phyloP scores from a whole-genome alignment of 371 early-diverging fungal species.

The Apophysomyces trapeziformis region DNA sequence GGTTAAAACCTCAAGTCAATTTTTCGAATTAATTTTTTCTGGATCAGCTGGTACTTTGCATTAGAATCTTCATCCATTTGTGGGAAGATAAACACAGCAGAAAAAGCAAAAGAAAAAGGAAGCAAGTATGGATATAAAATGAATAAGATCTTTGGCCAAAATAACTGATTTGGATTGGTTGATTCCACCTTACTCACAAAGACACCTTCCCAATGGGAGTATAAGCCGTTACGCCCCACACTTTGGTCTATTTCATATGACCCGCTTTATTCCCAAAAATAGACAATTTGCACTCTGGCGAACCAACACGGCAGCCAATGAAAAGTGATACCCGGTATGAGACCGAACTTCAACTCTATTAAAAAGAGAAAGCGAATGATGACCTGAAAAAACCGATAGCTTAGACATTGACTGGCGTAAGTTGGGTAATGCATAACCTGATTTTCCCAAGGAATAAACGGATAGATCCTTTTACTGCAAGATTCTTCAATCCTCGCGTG shows the following conservation, averaged over 20 bases:
- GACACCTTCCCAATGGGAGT: neutral
- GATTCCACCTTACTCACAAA: neutral
- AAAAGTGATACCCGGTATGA: too few species aligned
- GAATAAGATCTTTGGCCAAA: neutral
- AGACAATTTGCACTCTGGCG: neutral
- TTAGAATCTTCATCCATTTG: constrained; percentile 2
- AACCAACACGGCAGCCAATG: too few species aligned
- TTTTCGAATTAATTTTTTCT: constrained; percentile 20
- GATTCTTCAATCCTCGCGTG: too few species aligned
- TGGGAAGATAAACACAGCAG: neutral
- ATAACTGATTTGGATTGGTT: neutral
- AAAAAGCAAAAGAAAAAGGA: neutral
- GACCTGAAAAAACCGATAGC: too few species aligned
- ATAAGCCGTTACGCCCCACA: neutral
- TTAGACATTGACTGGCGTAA: too few species aligned
- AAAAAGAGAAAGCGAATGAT: too few species aligned
- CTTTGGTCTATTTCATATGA: neutral
- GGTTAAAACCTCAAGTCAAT: constrained; percentile 21
- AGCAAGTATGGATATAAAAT: neutral
- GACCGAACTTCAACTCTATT: too few species aligned
- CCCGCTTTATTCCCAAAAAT: neutral
- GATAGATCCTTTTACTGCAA: too few species aligned
- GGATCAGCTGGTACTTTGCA: constrained; percentile 6
- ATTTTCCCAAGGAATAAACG: too few species aligned
- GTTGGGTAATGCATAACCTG: too few species aligned